Evolutionary conservation across 106 monocot species (phyloP), one percentile per base, ranked within the genome.

Genomic region (Agapanthus africanus): DNA sequence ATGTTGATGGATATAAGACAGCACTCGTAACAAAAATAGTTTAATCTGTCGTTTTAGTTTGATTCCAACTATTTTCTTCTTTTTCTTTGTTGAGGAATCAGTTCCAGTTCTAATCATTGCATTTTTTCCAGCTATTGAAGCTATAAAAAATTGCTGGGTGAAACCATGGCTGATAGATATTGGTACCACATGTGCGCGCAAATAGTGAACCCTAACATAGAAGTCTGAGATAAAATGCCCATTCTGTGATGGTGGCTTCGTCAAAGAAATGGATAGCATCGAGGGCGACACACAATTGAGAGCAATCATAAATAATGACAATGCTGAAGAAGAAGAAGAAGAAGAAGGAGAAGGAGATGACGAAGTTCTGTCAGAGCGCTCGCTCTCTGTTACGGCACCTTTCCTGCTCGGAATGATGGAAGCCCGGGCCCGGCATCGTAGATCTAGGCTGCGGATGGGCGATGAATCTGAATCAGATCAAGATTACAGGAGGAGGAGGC

Each of bases 151-250:
- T n/a, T 28, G 50, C 61, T 74, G 65, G 54, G 31, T 36, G 70
- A 67, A 33, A 36, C 59, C 50, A 11, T 71, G 61, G 59, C 31
- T 11, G 61, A 39, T 16, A 60, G 78, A 31, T 83, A 75, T 28
- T 83, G 74, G 71, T 83, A 78, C 71, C 75, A 83, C 44, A 67
- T 72, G 75, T 83, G 83, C 66, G 50, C 71, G 2, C 67, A 63
- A 47, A 52, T 68, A 40, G 83, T 83, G 31, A 66, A 52, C 71
- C 78, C 83, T 2, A 70, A 67, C 6, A 71, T 71, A 14, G 83
- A 79, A 35, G 71, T 39, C 27, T n/a, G 78, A 83, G 59, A 75
- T 83, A 34, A 79, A 47, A 19, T 47, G 46, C 46, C 46, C 46
- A 3, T 19, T 47, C 19, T 47, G 46, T 47, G 46, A 47, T 47